Conservation (phyloP, 179 eudicot species). For the Corrigiola litoralis region DNA sequence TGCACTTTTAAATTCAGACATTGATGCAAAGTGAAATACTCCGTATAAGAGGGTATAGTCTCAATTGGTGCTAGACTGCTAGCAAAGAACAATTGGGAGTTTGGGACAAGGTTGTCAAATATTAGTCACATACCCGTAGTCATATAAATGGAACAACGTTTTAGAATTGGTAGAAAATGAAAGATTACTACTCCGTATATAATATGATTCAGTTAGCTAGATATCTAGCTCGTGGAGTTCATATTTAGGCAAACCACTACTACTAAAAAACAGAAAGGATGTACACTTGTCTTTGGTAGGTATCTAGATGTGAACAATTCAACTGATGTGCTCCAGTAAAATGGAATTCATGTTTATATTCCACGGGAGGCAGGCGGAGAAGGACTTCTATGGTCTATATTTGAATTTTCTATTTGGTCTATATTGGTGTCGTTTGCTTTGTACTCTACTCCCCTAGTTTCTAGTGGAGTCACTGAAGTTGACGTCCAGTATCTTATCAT, state of each 20-base stretch:
- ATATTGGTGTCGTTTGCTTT: neutral
- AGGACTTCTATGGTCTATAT: neutral
- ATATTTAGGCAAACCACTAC: constrained; percentile 16
- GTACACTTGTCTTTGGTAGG: constrained; percentile 17
- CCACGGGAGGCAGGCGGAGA: constrained; percentile 1
- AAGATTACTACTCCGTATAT: too few species aligned
- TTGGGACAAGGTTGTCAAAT: too few species aligned
- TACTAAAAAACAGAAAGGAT: neutral
- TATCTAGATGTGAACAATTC: constrained; percentile 24
- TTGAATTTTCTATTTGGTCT: neutral
- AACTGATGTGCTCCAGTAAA: constrained; percentile 15
- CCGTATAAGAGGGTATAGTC: too few species aligned
- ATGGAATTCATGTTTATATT: neutral
- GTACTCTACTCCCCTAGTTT: neutral
- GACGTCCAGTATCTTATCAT: constrained; percentile 3
- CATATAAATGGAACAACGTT: too few species aligned
- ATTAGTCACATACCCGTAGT: too few species aligned
- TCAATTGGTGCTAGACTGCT: too few species aligned
- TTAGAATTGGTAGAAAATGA: too few species aligned
- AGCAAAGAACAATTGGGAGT: too few species aligned
- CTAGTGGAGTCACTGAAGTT: constrained; percentile 4
- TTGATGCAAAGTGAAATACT: too few species aligned
- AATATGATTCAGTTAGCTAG: neutral
- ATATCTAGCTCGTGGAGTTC: neutral
- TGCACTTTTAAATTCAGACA: too few species aligned